Percentiles rank a stretch among this genome's conserved stretches.
Conservation (phyloP, 257 asterid species). For the Jacaranda mimosifolia region DNA sequence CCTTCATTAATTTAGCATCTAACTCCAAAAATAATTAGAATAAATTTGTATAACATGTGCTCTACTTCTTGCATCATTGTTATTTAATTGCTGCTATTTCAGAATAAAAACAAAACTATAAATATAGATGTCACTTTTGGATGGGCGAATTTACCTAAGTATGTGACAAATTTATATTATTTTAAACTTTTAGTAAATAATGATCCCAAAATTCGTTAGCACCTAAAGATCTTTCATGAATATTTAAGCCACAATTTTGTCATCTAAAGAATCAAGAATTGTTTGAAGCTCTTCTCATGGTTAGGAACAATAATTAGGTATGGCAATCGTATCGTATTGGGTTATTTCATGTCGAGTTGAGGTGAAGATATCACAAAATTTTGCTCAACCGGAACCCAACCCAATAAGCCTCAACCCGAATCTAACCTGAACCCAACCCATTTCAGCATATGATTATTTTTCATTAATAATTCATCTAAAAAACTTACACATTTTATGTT, state of each 20-base stretch:
- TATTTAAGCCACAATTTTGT: background rate
- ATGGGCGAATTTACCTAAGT: background rate
- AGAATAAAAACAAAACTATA: background rate
- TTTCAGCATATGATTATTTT: too few species aligned
- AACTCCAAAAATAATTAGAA: too few species aligned
- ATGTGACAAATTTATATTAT: background rate
- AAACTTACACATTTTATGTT: too few species aligned
- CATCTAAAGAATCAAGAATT: background rate
- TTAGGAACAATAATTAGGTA: constrained; percentile 19
- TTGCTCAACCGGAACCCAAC: too few species aligned
- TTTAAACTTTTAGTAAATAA: background rate
- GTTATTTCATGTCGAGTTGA: too few species aligned
- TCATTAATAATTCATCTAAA: too few species aligned
- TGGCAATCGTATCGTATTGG: too few species aligned
- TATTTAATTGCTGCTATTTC: background rate
- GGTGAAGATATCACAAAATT: too few species aligned
- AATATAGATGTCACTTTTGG: background rate
- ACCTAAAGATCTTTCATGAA: background rate
- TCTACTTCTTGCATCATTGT: background rate
- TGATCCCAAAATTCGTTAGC: background rate
- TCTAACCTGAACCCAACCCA: too few species aligned
- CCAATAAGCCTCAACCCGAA: too few species aligned
- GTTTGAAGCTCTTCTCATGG: background rate
- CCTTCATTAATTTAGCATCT: too few species aligned
- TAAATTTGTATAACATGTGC: too few species aligned